Evolutionary conservation across 2,329 filamentous ascomycete species (phyloP).

Genomic region (Furcasterigmium furcatum): DNA sequence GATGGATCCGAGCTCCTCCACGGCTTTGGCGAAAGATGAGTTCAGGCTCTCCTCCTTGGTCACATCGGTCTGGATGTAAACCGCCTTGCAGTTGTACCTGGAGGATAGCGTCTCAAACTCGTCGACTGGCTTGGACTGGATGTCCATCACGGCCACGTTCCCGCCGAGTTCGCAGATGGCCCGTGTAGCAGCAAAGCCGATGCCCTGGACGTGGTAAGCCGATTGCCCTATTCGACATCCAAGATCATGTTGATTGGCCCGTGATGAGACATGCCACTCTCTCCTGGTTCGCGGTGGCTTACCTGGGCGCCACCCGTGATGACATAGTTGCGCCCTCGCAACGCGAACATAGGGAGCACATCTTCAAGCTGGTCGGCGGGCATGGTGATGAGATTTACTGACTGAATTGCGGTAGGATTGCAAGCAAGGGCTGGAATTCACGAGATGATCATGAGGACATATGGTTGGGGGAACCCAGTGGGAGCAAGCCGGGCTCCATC

Average conservation of each 20-base stretch:
- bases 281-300: no score
- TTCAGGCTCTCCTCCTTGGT: slow-evolving; percentile 23
- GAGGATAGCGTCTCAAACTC: slow-evolving; percentile 19
- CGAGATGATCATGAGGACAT: no score
- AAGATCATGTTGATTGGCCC: no score
- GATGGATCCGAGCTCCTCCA: slow-evolving; percentile 19
- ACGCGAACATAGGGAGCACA: slow-evolving; percentile 26
- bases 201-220: slow-evolving; percentile 24
- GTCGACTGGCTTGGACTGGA: slow-evolving; percentile 22
- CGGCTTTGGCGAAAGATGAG: slow-evolving; percentile 15
- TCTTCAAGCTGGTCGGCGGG: slow-evolving; percentile 13
- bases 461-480: no score
- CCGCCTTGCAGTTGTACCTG: neutral
- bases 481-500: no score
- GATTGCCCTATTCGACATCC: no score
- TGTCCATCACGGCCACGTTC: slow-evolving; percentile 32
- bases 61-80: slow-evolving; percentile 23
- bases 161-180: slow-evolving; percentile 37
- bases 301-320: slow-evolving; percentile 27
- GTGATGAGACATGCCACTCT: no score
- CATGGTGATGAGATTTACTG: neutral
- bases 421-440: no score
- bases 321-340: slow-evolving; percentile 28
- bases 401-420: no score
- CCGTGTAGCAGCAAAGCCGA: slow-evolving; percentile 30